A percentile compares a stretch with the other conserved stretches of the same genome.
Evolutionary conservation across 768 basidiomycete genomes (phyloP).

Genomic region (Holtermanniella nyarrowii): DNA sequence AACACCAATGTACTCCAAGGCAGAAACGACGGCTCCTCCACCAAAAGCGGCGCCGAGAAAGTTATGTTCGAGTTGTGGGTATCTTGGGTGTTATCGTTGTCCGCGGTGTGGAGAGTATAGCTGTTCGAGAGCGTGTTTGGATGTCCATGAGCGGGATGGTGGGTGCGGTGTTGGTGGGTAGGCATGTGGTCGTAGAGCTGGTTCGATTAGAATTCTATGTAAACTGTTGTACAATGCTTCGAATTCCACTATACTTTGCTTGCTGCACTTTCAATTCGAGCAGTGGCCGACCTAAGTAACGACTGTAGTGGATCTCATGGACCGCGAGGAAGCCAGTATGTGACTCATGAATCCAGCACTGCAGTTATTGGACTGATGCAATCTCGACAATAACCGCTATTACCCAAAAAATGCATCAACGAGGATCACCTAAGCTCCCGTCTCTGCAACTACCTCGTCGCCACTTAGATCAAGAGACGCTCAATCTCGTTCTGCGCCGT

Average conservation of each 20-base stretch:
- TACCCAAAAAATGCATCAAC: too few species aligned
- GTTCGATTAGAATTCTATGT: too few species aligned
- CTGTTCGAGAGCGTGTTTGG: conserved; percentile 28
- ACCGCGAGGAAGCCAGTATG: too few species aligned
- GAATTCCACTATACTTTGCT: too few species aligned
- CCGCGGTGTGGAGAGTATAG: conserved; percentile 31
- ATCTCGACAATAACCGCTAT: too few species aligned
- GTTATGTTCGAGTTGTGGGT: conserved; percentile 38
- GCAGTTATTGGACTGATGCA: too few species aligned
- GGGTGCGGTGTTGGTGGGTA: conserved; percentile 36
- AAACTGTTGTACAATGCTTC: too few species aligned
- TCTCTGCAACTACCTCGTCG: not conserved
- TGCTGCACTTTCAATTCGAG: too few species aligned
- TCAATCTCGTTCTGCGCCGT: conserved; percentile 40
- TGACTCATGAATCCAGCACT: too few species aligned
- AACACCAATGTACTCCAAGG: conserved; percentile 18
- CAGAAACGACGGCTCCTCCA: conserved; percentile 6
- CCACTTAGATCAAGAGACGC: conserved; percentile 42
- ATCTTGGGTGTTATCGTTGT: conserved; percentile 31
- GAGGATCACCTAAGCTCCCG: not conserved
- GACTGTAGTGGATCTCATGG: too few species aligned
- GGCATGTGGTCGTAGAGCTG: too few species aligned
- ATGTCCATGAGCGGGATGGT: conserved; percentile 31
- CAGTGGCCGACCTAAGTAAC: too few species aligned
- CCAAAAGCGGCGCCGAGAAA: conserved; percentile 21